Percentiles rank a stretch among this genome's conserved stretches.
phyloP scores from a whole-genome alignment of 2,329 filamentous ascomycete species.

The Dissoconium aciculare region DNA sequence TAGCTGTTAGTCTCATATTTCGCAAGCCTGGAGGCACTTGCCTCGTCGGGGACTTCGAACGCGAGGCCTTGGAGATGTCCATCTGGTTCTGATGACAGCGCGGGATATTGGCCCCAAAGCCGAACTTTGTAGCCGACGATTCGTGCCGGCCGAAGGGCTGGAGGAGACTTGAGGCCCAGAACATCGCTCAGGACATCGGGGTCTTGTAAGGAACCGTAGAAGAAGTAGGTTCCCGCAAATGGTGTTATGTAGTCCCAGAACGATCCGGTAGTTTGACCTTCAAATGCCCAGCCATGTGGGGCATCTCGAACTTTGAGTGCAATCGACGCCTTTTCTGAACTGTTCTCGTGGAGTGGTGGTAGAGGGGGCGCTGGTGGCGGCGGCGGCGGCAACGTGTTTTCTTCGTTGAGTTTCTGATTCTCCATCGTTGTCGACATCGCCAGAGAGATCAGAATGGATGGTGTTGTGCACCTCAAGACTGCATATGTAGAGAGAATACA shows the following conservation, averaged over 20 bases:
- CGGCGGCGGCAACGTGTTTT: no score
- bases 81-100: constrained; percentile 22
- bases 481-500: no score
- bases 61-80: constrained; percentile 18
- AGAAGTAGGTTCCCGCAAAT: constrained; percentile 24
- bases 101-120: constrained; percentile 29
- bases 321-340: constrained; percentile 1
- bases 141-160: constrained; percentile 17
- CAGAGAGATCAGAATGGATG: no score
- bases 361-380: constrained; percentile 3
- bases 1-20: constrained; percentile 28
- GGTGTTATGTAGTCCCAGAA: constrained; percentile 13
- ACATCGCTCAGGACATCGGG: constrained; percentile 21
- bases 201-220: constrained; percentile 26
- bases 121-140: constrained; percentile 21
- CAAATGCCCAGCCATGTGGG: constrained; percentile 4
- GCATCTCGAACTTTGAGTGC: constrained; percentile 5
- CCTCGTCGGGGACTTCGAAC: constrained; percentile 19
- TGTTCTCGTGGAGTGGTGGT: neutral
- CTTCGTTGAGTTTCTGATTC: no score
- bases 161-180: constrained; percentile 18
- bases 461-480: no score
- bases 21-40: constrained; percentile 23
- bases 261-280: neutral
- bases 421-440: no score